Base-by-base conservation (phyloP, 2,329 filamentous ascomycete species). In the Whalleya microplaca region DNA sequence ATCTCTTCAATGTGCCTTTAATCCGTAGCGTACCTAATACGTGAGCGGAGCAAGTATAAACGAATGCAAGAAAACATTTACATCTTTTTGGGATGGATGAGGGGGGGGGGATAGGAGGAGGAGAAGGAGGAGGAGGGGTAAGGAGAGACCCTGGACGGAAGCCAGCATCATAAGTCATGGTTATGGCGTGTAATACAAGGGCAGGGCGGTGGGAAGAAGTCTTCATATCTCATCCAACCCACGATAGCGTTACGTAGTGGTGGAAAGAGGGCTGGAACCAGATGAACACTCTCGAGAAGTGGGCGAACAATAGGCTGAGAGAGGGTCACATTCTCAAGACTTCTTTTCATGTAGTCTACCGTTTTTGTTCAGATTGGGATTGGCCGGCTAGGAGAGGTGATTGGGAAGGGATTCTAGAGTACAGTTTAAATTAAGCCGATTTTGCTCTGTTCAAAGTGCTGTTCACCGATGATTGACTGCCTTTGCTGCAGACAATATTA, bases 51-150 rank as follows among this genome's bases (percentile, higher is more conserved):
- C 21, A 43, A 21, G 19, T 21, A 48, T 37, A 20, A 40, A 43
- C 10, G 45, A 44, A 48, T 52, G 49, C 43, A 47, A 51, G 32
- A 53, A 29, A 47, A 45, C 9, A 37, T 32, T 37, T 42, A 41
- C 32, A 18, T 37, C 40, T 18, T 18, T 29, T 21, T 21, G 19
- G n/a, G 18, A 48, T 48, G 27, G 41, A n/a, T 23, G 37, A 20
- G 18, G 49, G 47, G 57, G 41, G 45, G 44, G 21, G 29, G 41
- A 27, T 40, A 56, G 51, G 59, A 47, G 45, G 57, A 43, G 45
- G 44, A 21, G 29, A 43, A 40, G 45, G n/a, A 46, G 53, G 46
- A 56, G 51, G 59, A 53, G 57, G 45, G 51, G 53, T 58, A 12
- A 37, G 32, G 32, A 55, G 42, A 41, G 29, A 56, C 58, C 55